These are phyloP conservation scores for Claviceps sorghi DNA, from an alignment of 2,329 filamentous ascomycete genomes.

Conservation along the genomic window DNA sequence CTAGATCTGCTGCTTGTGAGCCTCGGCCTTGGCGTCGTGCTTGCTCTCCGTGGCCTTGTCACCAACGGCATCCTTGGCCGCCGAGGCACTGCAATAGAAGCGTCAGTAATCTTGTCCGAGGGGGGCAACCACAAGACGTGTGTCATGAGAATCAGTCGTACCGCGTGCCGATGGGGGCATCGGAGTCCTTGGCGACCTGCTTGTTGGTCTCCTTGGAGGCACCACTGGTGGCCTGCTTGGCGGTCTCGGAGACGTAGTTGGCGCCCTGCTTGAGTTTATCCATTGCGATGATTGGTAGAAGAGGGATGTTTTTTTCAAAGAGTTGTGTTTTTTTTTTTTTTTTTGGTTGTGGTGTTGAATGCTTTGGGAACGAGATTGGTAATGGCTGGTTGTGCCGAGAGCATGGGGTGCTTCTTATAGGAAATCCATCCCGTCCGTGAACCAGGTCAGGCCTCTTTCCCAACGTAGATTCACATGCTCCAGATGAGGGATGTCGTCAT, in stretches of 20 bases:
- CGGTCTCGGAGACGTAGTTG: constrained; percentile 51
- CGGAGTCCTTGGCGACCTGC: constrained; percentile 47
- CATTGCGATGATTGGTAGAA: constrained; percentile 24
- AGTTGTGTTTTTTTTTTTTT: constrained; percentile 7
- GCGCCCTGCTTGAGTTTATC: constrained; percentile 44
- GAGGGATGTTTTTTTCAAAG: background rate
- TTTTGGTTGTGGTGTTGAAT: constrained; percentile 1
- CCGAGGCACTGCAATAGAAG: constrained; percentile 31
- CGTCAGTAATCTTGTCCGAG: too few relatives aligned
- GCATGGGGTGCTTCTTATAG: background rate
- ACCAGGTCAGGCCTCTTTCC: background rate
- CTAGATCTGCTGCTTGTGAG: constrained; percentile 28
- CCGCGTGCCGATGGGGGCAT: constrained; percentile 39
- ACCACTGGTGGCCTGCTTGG: constrained; percentile 40
- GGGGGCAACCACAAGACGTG: too few relatives aligned
- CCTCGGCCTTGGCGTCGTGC: constrained; percentile 25
- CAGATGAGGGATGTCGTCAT: constrained; percentile 2
- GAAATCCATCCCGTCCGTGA: background rate
- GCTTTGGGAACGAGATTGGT: background rate
- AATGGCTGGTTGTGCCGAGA: background rate
- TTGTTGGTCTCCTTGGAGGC: constrained; percentile 58
- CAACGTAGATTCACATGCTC: constrained; percentile 2
- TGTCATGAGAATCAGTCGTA: too few relatives aligned
- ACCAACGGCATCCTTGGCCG: constrained; percentile 32
- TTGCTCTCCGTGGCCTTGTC: constrained; percentile 31